Conservation (phyloP, 108 stramenopile genomes). For the Conticribra weissflogii region DNA sequence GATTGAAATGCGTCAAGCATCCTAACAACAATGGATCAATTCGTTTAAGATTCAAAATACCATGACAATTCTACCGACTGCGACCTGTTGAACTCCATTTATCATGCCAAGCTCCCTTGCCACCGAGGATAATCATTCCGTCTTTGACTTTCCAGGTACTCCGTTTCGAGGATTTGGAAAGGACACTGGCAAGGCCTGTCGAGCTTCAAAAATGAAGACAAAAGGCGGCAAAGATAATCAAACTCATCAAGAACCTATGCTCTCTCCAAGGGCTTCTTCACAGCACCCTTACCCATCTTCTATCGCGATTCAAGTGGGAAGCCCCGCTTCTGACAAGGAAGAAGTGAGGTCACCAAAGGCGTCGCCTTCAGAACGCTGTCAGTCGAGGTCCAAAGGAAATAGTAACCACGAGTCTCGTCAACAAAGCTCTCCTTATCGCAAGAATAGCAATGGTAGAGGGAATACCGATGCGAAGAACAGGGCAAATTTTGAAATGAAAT, state of each 20-base stretch:
- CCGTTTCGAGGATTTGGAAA: neutral
- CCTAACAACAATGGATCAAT: too few species aligned
- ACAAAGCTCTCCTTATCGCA: slow-evolving; percentile 20
- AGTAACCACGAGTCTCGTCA: slow-evolving; percentile 21
- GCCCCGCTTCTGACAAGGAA: neutral
- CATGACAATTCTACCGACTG: neutral
- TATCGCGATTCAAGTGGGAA: neutral
- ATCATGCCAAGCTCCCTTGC: neutral
- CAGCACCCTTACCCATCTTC: slow-evolving; percentile 5
- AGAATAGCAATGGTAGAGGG: neutral
- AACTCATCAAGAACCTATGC: neutral
- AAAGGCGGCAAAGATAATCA: neutral
- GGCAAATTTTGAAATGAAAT: slow-evolving; percentile 8
- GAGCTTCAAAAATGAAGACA: too few species aligned
- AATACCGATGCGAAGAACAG: neutral
- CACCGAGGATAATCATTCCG: slow-evolving; percentile 33
- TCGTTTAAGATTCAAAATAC: too few species aligned
- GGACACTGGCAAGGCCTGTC: neutral
- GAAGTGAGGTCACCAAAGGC: slow-evolving; percentile 30
- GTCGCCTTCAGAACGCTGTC: slow-evolving; percentile 16
- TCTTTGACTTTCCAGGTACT: slow-evolving; percentile 30
- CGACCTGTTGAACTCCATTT: neutral
- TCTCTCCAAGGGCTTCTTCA: too few species aligned
- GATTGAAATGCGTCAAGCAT: too few species aligned
- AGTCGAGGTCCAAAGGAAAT: neutral